phyloP scores from a whole-genome alignment of 345 rosid species.

The Isatis tinctoria region DNA sequence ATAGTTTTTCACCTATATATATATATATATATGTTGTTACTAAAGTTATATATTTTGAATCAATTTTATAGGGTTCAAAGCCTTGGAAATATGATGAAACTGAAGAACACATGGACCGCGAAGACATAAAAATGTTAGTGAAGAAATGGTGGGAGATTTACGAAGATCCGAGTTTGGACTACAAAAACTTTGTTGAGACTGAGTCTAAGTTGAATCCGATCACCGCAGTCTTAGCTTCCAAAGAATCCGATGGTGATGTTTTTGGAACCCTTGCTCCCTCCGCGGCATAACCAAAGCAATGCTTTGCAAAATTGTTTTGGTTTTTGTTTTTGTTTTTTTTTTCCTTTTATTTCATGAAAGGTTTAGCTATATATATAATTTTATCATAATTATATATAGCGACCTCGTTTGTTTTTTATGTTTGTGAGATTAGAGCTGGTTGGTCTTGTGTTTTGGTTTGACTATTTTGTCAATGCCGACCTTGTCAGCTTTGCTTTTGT shows the following conservation, averaged over 20 bases:
- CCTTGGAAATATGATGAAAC: background rate
- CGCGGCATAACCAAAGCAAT: conserved; percentile 10
- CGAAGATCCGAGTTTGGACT: conserved; percentile 42
- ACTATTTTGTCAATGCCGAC: conserved; percentile 4
- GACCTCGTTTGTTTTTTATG: background rate
- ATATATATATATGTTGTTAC: background rate
- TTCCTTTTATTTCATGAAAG: background rate
- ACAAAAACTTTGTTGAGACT: background rate
- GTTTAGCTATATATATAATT: background rate
- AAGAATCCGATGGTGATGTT: background rate
- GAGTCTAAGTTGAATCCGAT: conserved; percentile 13
- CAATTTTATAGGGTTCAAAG: background rate
- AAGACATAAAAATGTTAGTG: background rate
- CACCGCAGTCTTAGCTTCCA: conserved; percentile 4
- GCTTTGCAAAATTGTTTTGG: too few species aligned
- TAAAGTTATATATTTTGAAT: background rate
- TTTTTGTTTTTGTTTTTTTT: background rate
- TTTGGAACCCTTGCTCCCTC: conserved; percentile 14
- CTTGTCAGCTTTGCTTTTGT: background rate
- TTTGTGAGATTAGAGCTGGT: background rate
- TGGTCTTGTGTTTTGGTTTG: conserved; percentile 15
- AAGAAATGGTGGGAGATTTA: background rate
- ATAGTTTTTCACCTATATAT: background rate
- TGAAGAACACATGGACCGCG: background rate
- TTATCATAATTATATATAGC: conserved; percentile 5